Evolutionary conservation across 352 stramenopile genomes (phyloP), one percentile per base, ranked within the genome.

Genomic region (Phytophthora pluvialis): DNA sequence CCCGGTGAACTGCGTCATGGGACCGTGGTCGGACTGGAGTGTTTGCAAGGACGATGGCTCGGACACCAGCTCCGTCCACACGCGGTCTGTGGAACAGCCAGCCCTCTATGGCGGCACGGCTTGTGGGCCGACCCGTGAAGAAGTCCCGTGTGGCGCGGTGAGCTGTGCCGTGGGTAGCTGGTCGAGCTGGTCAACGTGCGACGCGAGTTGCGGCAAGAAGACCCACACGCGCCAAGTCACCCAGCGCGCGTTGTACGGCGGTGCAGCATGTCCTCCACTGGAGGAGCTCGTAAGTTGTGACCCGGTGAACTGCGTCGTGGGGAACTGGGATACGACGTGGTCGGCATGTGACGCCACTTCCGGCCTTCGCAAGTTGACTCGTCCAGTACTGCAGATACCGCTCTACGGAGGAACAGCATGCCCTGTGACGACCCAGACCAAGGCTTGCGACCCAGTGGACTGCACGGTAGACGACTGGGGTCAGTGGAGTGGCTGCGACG

Each of bases 391-490:
- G 11, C 67, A 79, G 18, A 16, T 36, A 0, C 16, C 75, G 5
- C 55, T 80, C 1, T 88, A 89, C 50, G 64, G 70, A 5, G 83
- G 77, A 1, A 50, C 57, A 18, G 16, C 51, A 5, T 91, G 83
- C 25, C 64, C 49, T 0, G 38, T 64, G 2, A 84, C 72, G 0
- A 50, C 52, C 3, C 48, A 75, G n/a, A 70, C 55, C 16, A 83
- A 70, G 38, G 52, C 62, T 15, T 90, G 83, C 25, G 72, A 86
- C 5, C 78, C 80, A 0, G 80, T 89, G 0, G 78, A 89, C 32
- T 91, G 83, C 33, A 60, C 44, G 1, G 50, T 74, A 4, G 64
- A 76, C 18, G 75, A 76, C 0, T 89, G 77, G 77, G 47, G 56
- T 0, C 15, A 32, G 0, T 87, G 67, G 70, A 44, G 49, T 2